Evolutionary conservation across 495 filamentous ascomycete species (phyloP).

Genomic region (Penicillium samsonianum): DNA sequence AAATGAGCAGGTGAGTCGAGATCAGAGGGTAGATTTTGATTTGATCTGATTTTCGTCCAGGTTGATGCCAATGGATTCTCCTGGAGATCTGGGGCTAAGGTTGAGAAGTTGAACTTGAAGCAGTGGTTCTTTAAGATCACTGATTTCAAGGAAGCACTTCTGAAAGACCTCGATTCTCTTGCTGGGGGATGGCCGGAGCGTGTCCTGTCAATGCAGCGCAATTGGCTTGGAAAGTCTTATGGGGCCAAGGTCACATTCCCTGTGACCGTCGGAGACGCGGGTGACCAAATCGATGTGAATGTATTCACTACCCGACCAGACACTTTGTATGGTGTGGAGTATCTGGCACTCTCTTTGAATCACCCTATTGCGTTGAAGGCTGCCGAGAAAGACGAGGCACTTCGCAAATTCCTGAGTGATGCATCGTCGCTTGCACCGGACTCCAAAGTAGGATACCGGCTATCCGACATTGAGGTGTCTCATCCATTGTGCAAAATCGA

Average conservation of each 20-base stretch:
- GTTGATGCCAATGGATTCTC: slow-evolving; percentile 81
- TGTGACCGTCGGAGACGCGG: slow-evolving; percentile 41
- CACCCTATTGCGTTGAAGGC: slow-evolving; percentile 69
- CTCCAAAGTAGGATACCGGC: slow-evolving; percentile 72
- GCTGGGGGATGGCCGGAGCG: slow-evolving; percentile 74
- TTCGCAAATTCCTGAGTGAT: slow-evolving; percentile 67
- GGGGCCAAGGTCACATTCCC: slow-evolving; percentile 74
- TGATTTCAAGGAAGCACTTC: slow-evolving; percentile 69
- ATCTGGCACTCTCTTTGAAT: slow-evolving; percentile 72
- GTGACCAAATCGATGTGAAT: slow-evolving; percentile 50
- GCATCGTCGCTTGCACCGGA: slow-evolving; percentile 63
- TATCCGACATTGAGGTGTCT: slow-evolving; percentile 59
- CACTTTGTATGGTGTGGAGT: slow-evolving; percentile 82
- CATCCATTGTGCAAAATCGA: slow-evolving; percentile 65
- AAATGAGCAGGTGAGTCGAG: slow-evolving; percentile 67
- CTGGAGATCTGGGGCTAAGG: slow-evolving; percentile 85
- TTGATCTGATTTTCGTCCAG: slow-evolving; percentile 19
- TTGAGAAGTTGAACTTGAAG: slow-evolving; percentile 75
- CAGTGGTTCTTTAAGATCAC: slow-evolving; percentile 93
- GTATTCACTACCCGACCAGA: slow-evolving; percentile 85
- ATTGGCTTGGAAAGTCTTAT: slow-evolving; percentile 81
- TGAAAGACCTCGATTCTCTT: slow-evolving; percentile 70
- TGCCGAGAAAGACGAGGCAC: slow-evolving; percentile 56
- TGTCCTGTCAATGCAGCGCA: slow-evolving; percentile 79
- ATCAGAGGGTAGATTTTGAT: slow-evolving; percentile 4